phyloP scores from a whole-genome alignment of 768 basidiomycete genomes.

The Udeniomyces megalosporus region DNA sequence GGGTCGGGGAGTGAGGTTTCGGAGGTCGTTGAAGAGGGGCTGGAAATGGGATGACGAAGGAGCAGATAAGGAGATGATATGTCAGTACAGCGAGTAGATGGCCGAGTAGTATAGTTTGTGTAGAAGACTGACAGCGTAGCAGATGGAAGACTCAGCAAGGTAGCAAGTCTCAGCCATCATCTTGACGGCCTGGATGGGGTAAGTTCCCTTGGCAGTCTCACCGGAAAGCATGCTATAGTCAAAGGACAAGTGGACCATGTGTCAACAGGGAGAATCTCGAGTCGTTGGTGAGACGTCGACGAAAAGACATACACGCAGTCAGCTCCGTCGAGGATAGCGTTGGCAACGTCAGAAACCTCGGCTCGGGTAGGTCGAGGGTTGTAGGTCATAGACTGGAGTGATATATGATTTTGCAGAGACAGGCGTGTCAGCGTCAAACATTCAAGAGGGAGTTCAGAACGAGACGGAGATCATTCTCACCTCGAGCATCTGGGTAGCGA shows the following conservation, averaged over 20 bases:
- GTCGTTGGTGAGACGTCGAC: too few relatives aligned
- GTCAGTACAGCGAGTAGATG: too few relatives aligned
- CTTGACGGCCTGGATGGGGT: constrained; percentile 89
- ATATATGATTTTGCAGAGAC: not conserved
- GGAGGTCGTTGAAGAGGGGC: constrained; percentile 79
- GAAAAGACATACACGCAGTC: constrained; percentile 59
- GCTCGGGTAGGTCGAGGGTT: constrained; percentile 98
- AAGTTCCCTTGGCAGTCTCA: constrained; percentile 94
- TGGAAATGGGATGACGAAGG: constrained; percentile 35
- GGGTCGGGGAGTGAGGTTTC: constrained; percentile 60
- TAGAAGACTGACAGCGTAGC: constrained; percentile 49
- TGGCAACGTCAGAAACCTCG: constrained; percentile 97
- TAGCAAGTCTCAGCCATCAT: constrained; percentile 99
- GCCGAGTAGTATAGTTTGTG: too few relatives aligned
- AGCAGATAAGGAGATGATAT: too few relatives aligned
- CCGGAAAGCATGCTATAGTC: constrained; percentile 77
- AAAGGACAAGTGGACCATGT: not conserved
- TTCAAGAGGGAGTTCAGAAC: too few relatives aligned
- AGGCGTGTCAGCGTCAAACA: constrained; percentile 13
- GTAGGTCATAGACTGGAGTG: constrained; percentile 80
- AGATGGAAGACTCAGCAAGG: constrained; percentile 87
- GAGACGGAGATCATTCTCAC: constrained; percentile 30
- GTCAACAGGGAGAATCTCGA: not conserved
- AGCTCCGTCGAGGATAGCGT: constrained; percentile 94
- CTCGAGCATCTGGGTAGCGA: constrained; percentile 54